Conservation (phyloP, 768 basidiomycete genomes). For the Russula brevipes region DNA sequence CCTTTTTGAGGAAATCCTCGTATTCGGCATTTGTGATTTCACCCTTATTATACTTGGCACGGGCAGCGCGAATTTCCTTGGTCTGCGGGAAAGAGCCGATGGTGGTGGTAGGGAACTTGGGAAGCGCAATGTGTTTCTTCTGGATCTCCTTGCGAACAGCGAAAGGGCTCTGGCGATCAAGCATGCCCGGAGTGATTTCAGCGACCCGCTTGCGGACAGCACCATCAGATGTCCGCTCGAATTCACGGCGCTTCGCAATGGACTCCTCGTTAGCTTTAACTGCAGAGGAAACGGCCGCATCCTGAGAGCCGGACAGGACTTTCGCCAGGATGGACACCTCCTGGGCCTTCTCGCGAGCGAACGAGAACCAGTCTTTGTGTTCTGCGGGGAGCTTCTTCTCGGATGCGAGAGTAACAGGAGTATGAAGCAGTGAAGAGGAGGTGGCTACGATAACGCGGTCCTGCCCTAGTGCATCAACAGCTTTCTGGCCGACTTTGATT, state of each 20-base stretch:
- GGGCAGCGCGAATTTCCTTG: slow-evolving; percentile 96
- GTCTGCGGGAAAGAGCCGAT: slow-evolving; percentile 99
- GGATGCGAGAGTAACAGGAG: slow-evolving; percentile 88
- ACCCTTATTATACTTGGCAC: slow-evolving; percentile 90
- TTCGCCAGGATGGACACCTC: slow-evolving; percentile 89
- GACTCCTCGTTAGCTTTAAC: slow-evolving; percentile 86
- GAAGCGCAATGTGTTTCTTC: slow-evolving; percentile 81
- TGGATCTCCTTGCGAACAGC: slow-evolving; percentile 81
- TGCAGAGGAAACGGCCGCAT: slow-evolving; percentile 59
- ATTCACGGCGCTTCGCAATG: slow-evolving; percentile 90
- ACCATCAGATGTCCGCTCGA: slow-evolving; percentile 90
- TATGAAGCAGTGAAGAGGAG: slow-evolving; percentile 97
- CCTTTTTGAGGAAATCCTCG: slow-evolving; percentile 97
- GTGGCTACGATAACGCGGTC: slow-evolving; percentile 91
- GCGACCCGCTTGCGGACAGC: slow-evolving; percentile 93
- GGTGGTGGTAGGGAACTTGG: slow-evolving; percentile 97
- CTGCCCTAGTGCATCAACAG: slow-evolving; percentile 73
- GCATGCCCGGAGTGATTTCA: slow-evolving; percentile 79
- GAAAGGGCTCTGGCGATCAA: slow-evolving; percentile 88
- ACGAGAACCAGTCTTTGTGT: slow-evolving; percentile 98
- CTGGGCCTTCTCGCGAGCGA: slow-evolving; percentile 90
- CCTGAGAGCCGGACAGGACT: slow-evolving; percentile 79
- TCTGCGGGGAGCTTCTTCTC: slow-evolving; percentile 86
- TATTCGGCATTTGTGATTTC: slow-evolving; percentile 84
- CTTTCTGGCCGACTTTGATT: slow-evolving; percentile 78